Evolutionary conservation across 164 flowering plant species (phyloP).

Genomic region (Litsea cubeba): DNA sequence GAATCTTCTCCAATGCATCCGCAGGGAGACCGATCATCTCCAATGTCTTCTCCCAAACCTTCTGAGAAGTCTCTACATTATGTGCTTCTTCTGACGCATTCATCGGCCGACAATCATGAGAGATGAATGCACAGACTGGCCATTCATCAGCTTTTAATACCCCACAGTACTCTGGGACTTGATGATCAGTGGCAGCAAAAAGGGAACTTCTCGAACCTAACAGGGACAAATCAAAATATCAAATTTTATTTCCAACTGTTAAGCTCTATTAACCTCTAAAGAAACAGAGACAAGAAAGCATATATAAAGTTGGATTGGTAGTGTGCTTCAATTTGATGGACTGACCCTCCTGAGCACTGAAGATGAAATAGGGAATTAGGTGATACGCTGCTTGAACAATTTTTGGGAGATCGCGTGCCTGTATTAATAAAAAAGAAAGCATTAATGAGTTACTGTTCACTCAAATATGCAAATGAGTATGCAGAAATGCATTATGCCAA

Average conservation of each 20-base stretch:
- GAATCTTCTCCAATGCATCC: slow-evolving; percentile 77
- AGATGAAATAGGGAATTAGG: slow-evolving; percentile 83
- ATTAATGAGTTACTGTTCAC: not conserved
- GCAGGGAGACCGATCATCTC: slow-evolving; percentile 82
- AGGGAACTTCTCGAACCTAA: slow-evolving; percentile 90
- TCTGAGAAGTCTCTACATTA: slow-evolving; percentile 52
- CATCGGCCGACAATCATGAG: slow-evolving; percentile 82
- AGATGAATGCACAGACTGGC: slow-evolving; percentile 86
- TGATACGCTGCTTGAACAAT: slow-evolving; percentile 74
- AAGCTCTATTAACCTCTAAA: not conserved
- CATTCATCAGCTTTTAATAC: slow-evolving; percentile 79
- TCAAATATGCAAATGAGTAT: not conserved
- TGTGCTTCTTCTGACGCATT: slow-evolving; percentile 97
- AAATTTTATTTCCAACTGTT: too few species aligned
- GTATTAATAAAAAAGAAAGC: slow-evolving; percentile 6
- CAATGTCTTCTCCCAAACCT: slow-evolving; percentile 93
- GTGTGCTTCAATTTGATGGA: not conserved
- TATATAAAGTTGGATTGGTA: not conserved
- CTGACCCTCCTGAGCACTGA: slow-evolving; percentile 78
- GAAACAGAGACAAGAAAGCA: not conserved
- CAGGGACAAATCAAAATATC: slow-evolving; percentile 2
- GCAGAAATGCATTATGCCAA: not conserved
- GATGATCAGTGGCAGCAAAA: slow-evolving; percentile 94
- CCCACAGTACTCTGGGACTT: slow-evolving; percentile 78
- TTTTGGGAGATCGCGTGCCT: slow-evolving; percentile 94